A percentile compares a stretch with the other conserved stretches of the same genome.
phyloP scores from a whole-genome alignment of 129 eudicot genomes.

The Flaveria sonorensis region DNA sequence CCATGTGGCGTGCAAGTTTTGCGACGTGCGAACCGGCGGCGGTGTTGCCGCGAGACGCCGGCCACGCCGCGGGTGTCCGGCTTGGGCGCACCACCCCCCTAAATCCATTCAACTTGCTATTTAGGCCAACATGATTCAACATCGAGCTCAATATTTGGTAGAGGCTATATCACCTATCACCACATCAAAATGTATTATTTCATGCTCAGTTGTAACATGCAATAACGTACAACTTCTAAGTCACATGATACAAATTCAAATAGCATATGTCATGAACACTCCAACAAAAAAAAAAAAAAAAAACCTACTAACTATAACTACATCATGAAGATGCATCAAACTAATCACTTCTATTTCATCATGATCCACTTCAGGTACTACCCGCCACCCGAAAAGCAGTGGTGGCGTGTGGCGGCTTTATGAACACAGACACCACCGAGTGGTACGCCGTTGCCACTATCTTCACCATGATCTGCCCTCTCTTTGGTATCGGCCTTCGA shows the following conservation, averaged over 20 bases:
- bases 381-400: constrained; percentile 8
- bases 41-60: too few relatives aligned
- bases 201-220: constrained; percentile 10
- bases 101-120: neutral
- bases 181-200: neutral
- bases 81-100: too few relatives aligned
- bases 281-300: constrained; percentile 19
- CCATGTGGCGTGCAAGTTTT: too few relatives aligned
- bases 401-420: constrained; percentile 31
- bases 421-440: constrained; percentile 47
- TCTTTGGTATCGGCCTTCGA: constrained; percentile 50
- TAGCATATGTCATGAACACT: constrained; percentile 15
- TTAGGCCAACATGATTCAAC: neutral
- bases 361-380: neutral
- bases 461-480: constrained; percentile 66
- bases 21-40: too few relatives aligned
- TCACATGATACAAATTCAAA: neutral
- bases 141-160: neutral
- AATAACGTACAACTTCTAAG: neutral
- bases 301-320: constrained; percentile 20
- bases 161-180: neutral
- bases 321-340: constrained; percentile 19
- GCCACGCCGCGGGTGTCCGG: too few relatives aligned
- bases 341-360: constrained; percentile 8
- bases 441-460: constrained; percentile 64